Conservation (phyloP, 148 eudicot genomes). For the Amaranthus cruentus region DNA sequence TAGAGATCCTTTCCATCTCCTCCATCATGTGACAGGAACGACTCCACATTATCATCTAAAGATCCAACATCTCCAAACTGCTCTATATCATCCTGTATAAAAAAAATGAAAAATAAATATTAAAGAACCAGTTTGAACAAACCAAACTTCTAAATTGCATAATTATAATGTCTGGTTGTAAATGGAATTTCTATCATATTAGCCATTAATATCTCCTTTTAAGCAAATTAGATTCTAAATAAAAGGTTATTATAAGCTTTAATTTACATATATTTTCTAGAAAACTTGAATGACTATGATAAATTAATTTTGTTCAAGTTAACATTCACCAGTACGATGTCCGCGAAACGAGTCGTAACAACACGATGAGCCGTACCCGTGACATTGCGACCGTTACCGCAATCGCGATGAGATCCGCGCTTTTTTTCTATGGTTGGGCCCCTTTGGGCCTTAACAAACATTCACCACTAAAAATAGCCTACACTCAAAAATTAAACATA, state of each 20-base stretch:
- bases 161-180: too few relatives aligned
- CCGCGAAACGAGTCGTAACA: not conserved
- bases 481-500: not conserved
- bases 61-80: conserved; percentile 93
- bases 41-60: conserved; percentile 89
- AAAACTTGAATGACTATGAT: too few relatives aligned
- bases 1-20: conserved; percentile 75
- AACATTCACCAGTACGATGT: too few relatives aligned
- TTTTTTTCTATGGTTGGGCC: not conserved
- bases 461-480: not conserved
- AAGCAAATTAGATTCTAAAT: too few relatives aligned
- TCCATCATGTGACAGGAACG: conserved; percentile 79
- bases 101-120: not conserved
- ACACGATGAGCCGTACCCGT: not conserved
- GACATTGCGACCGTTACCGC: not conserved
- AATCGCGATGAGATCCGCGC: not conserved
- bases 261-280: too few relatives aligned
- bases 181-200: too few relatives aligned
- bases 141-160: not conserved
- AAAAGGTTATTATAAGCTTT: too few relatives aligned
- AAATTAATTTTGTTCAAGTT: too few relatives aligned
- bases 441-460: not conserved
- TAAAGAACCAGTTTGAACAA: conserved; percentile 7
- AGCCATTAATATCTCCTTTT: too few relatives aligned
- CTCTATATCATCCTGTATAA: conserved; percentile 80